phyloP scores from a whole-genome alignment of 140 eudicot species.

The Oenanthe javanica region DNA sequence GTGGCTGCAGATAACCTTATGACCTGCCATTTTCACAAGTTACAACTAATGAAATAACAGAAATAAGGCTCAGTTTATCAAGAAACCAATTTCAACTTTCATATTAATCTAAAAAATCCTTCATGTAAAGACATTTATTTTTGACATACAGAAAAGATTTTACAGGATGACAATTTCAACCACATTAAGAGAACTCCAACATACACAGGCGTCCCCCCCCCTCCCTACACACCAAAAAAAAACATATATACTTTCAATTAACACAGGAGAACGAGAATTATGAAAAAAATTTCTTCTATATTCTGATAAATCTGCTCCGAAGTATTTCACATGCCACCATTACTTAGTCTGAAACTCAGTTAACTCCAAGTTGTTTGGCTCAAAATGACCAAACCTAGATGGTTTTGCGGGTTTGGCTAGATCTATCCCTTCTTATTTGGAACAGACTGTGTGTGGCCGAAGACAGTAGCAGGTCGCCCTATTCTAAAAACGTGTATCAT shows the following conservation, averaged over 20 bases:
- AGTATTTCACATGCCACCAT: not conserved
- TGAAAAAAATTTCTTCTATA: no score
- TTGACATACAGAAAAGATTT: not conserved
- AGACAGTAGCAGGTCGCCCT: no score
- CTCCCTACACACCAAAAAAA: no score
- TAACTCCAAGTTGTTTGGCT: not conserved
- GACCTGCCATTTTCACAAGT: constrained; percentile 46
- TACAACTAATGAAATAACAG: not conserved
- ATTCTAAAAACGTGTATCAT: no score
- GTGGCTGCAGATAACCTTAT: constrained; percentile 94
- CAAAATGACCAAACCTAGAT: not conserved
- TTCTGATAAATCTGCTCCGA: not conserved
- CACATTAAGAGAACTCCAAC: no score
- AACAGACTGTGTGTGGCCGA: no score
- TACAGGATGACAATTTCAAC: not conserved
- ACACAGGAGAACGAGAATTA: no score
- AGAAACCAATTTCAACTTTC: not conserved
- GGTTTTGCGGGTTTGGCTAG: no score
- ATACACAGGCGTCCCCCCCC: no score
- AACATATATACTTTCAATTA: no score
- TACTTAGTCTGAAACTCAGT: not conserved
- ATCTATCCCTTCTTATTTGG: no score
- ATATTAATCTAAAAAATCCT: not conserved
- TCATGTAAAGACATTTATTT: not conserved
- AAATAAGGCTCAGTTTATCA: no score